Evolutionary conservation across 805 yeast species (phyloP).

Genomic region (Saturnispora halmiae): DNA sequence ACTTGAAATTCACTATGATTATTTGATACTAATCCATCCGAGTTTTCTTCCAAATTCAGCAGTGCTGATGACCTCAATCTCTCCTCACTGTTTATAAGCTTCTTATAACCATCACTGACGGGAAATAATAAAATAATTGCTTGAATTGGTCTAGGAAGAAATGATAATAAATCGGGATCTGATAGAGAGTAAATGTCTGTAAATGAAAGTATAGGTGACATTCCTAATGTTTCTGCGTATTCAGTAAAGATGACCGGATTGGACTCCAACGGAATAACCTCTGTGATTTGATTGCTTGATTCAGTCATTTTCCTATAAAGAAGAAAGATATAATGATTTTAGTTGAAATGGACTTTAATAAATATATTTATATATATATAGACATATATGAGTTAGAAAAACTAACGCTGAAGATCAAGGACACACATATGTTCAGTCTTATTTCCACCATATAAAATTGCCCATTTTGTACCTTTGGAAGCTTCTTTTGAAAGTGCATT

Average conservation of each 20-base stretch:
- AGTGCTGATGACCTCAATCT: slow-evolving; percentile 9
- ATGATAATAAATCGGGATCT: slow-evolving; percentile 71
- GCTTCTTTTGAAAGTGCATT: slow-evolving; percentile 67
- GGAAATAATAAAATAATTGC: slow-evolving; percentile 82
- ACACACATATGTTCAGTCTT: slow-evolving; percentile 64
- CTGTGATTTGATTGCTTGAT: background rate
- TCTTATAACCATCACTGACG: slow-evolving; percentile 52
- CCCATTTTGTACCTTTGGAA: slow-evolving; percentile 62
- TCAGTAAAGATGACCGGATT: slow-evolving; percentile 76
- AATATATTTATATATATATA: background rate
- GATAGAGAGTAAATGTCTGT: slow-evolving; percentile 79
- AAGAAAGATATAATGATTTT: too few relatives aligned
- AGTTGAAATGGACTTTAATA: too few relatives aligned
- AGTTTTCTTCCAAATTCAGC: background rate
- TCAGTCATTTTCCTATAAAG: background rate
- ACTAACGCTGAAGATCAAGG: slow-evolving; percentile 49
- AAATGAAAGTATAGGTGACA: slow-evolving; percentile 50
- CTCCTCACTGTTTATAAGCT: slow-evolving; percentile 31
- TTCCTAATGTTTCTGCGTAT: slow-evolving; percentile 61
- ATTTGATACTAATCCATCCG: too few relatives aligned
- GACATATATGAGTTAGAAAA: background rate
- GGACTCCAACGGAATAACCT: slow-evolving; percentile 79
- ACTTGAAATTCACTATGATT: background rate
- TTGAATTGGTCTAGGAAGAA: slow-evolving; percentile 72
- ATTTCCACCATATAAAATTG: slow-evolving; percentile 69